Evolutionary conservation across 331 rosid genomes (phyloP), one percentile per base, ranked within the genome.

Genomic region (Malus hybrid): DNA sequence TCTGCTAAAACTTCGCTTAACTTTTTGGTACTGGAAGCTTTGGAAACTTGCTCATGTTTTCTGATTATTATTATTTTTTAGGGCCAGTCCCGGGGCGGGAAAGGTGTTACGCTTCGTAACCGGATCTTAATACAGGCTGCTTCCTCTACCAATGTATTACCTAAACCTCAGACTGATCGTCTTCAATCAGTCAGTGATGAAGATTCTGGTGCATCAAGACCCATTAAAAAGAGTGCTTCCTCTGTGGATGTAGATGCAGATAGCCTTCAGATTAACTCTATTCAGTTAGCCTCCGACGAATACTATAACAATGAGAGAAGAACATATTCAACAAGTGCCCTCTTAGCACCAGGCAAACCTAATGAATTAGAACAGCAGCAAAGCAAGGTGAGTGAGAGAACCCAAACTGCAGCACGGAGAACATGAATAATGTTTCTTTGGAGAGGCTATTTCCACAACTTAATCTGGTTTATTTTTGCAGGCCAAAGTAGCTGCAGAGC

Each of bases 301-400:
- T 32, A 29, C 19, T 18, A 64, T 64, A 31, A 20, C 10, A 15
- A 7, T 32, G 69, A 64, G 4, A 31, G 20, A 64, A 32, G 9
- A 27, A 15, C 6, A 66, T 69, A 28, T 52, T 27, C 76, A 69
- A 22, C 13, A 6, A 46, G 54, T 5, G 54, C 54, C 54, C 54
- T 48, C 54, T 3, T 14, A 48, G 55, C n/a, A 0, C 55, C 0
- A 48, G 6, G 8, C 55, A 48, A 48, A 48, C 55, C 3, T 16
- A 48, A 48, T 14, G 55, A 48, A 15, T 48, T 48, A 5, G 1
- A 48, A 48, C 55, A 48, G 55, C 55, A 48, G n/a, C 55, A 48
- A 48, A 48, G 70, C 18, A 71, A 82, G 90, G 88, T 82, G 80
- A 77, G 83, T 14, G 55, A 48, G n/a, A 48, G 68, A 46, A 75